Base-by-base conservation (phyloP, 768 basidiomycete species). In the Tylopilus balloui region DNA sequence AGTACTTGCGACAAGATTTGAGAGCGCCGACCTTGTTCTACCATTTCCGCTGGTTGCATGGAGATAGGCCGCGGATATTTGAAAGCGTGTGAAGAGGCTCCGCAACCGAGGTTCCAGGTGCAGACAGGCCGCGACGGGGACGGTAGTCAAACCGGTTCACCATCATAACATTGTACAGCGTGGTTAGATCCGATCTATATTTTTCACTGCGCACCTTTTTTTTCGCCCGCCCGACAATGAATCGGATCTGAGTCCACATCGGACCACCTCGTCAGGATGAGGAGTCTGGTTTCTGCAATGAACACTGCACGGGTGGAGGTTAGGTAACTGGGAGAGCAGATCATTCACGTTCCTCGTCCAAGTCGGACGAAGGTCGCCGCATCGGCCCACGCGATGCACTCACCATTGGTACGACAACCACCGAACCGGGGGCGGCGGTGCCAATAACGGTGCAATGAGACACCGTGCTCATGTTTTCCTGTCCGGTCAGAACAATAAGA, bases 141-240 rank as follows among this genome's bases (percentile, higher is more conserved):
- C 60, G 60, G 60, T 54, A 19, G 24, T 29, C 38, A 47, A 29
- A 45, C 43, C 36, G 25, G 38, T 17, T 48, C 50, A 46, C 24
- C 34, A 32, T 36, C 37, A 36, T 24, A 45, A 11, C 23, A 43
- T 49, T 51, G 48, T 32, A 25, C 35, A 24, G 27, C 28, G 21
- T 32, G n/a, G 19, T 45, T 20, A 58, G 62, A 61, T 62, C 53
- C 6, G 34, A 62, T 61, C 55, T 61, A 51, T 29, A 35, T 48
- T 47, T 47, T 45, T 12, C 27, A 14, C 9, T 14, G 34, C 47
- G 11, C 34, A 38, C 47, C 19, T 37, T 17, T 45, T 57, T 40
- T 50, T 38, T 21, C 38, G 36, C 50, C 49, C 41, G 19, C 29
- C 45, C 35, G 40, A 39, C 29, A 60, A 47, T 31, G 17, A 8